A percentile compares a stretch with the other conserved stretches of the same genome.
These are phyloP conservation scores for Spirogloea muscicola DNA, from an alignment of 139 green algal species.

Conservation along the genomic window DNA sequence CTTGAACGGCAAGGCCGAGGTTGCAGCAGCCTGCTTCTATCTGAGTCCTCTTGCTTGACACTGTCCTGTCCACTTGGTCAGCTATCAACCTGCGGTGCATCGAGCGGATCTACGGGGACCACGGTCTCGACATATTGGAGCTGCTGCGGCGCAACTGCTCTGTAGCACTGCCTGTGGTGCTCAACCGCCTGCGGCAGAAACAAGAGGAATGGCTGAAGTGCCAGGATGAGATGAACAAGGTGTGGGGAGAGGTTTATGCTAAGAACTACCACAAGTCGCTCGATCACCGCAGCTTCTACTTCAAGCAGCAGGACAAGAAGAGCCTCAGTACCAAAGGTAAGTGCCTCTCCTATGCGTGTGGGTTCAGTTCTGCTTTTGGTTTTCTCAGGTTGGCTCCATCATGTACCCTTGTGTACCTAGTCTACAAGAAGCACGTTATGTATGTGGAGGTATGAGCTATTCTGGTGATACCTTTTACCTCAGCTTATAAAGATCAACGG, in stretches of 20 bases:
- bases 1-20: too few species aligned
- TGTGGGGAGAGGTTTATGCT: slow-evolving; percentile 87
- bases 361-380: too few species aligned
- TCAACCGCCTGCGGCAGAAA: slow-evolving; percentile 87
- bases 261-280: slow-evolving; percentile 97
- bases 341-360: too few species aligned
- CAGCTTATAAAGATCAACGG: too few species aligned
- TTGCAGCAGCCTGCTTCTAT: too few species aligned
- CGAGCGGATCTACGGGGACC: slow-evolving; percentile 79
- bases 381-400: too few species aligned
- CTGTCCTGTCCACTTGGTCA: neutral
- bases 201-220: slow-evolving; percentile 77
- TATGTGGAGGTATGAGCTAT: too few species aligned
- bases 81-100: slow-evolving; percentile 59
- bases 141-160: slow-evolving; percentile 82
- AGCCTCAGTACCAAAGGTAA: slow-evolving; percentile 73
- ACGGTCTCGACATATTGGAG: slow-evolving; percentile 61
- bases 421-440: too few species aligned
- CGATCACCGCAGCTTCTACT: slow-evolving; percentile 98
- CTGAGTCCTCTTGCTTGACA: too few species aligned
- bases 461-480: too few species aligned
- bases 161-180: slow-evolving; percentile 79
- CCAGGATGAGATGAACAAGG: slow-evolving; percentile 57
- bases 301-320: slow-evolving; percentile 98
- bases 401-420: too few species aligned